Base-by-base conservation (phyloP, 225 moss, liverwort and hornwort species). In the Sphagnum contortum region DNA sequence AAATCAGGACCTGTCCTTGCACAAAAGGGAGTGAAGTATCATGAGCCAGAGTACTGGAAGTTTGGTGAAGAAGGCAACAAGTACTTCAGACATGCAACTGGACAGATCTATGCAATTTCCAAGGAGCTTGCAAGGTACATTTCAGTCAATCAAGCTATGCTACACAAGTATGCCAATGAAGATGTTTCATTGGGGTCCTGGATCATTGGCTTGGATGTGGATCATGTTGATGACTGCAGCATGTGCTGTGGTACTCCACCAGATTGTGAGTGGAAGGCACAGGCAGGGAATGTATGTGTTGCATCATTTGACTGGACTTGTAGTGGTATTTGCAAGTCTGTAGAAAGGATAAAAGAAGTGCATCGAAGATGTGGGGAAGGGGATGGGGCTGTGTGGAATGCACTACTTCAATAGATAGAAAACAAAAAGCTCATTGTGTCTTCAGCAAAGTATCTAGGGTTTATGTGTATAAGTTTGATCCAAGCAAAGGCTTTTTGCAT, bases 251-350 rank as follows among this genome's bases (percentile, higher is more conserved):
- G 63, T 11, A 69, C 74, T 9, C 69, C 74, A 50, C 74, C 74
- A 13, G 12, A 50, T 54, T 74, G 74, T 12, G 74, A 74, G 46
- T 12, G 14, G 59, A 74, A 57, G 59, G 74, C 74, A 11, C 68
- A 74, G 45, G 47, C 69, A 44, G 69, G 64, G 8, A 69, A 74
- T n/a, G 62, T 59, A 49, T 74, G 74, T 64, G 74, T 74, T 4
- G 74, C 69, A 45, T 74, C 74, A 14, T 74, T 74, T 64, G 74
- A 74, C 47, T 74, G 74, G 74, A 64, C 74, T 11, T 74, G 74
- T 53, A 74, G 74, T 65, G 74, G 74, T 4, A 74, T 74, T 8
- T 74, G 74, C 64, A 54, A 67, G 10, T 74, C 74, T 2, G 74
- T 69, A 13, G 48, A 65, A 44, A 65, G 74, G 64, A 57, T 74